A percentile compares a stretch with the other conserved stretches of the same genome.
Conservation (phyloP, 257 asterid species). For the Solanum verrucosum region DNA sequence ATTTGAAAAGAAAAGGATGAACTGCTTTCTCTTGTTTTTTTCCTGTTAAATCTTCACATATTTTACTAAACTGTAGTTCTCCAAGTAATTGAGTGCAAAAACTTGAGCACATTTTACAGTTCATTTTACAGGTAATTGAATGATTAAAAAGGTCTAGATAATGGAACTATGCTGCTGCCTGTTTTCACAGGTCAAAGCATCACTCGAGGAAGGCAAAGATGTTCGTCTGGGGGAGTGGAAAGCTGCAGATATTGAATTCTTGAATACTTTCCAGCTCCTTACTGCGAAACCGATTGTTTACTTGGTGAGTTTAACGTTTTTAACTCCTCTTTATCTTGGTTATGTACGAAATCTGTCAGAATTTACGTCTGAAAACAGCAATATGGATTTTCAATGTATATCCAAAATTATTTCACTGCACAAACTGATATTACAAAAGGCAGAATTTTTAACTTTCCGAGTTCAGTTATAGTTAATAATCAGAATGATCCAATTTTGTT, state of each 20-base stretch:
- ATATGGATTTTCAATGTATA: not conserved
- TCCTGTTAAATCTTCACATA: not conserved
- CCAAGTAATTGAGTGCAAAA: not conserved
- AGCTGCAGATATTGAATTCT: slow-evolving; percentile 86
- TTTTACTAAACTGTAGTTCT: not conserved
- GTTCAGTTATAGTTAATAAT: not conserved
- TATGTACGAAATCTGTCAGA: not conserved
- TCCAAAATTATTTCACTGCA: not conserved
- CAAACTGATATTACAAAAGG: not conserved
- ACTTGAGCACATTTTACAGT: not conserved
- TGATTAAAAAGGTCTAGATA: not conserved
- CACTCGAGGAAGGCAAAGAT: slow-evolving; percentile 77
- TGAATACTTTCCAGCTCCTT: slow-evolving; percentile 93
- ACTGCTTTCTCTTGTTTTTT: not conserved
- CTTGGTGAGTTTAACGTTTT: slow-evolving; percentile 49
- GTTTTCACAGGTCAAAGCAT: slow-evolving; percentile 49
- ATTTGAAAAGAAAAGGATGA: not conserved
- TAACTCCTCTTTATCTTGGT: not conserved
- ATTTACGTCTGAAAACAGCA: not conserved
- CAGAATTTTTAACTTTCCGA: not conserved
- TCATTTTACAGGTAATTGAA: not conserved
- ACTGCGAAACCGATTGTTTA: slow-evolving; percentile 96
- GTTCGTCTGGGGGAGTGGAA: slow-evolving; percentile 91
- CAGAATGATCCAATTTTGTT: not conserved
- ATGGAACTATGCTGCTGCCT: not conserved